Base-by-base conservation (phyloP, 2,329 filamentous ascomycete species). In the Exophiala viscosa region DNA sequence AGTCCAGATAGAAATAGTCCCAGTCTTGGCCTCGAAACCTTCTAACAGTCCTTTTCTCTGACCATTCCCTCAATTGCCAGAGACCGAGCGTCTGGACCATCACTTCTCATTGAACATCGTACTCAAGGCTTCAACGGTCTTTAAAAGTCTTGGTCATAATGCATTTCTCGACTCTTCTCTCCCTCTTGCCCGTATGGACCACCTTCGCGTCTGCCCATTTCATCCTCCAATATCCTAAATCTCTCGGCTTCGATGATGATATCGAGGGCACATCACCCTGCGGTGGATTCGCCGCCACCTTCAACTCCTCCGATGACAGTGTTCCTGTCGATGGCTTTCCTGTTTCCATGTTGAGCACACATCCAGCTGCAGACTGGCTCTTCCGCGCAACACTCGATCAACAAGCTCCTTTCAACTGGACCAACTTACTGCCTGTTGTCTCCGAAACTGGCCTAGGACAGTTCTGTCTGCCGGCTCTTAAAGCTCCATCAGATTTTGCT, bases 371-470 rank as follows among this genome's bases (percentile, higher is more conserved):
- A 10, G 47, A 60, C 47, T 60, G 56, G 52, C 55, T 60, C 18
- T 60, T 59, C 53, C 69, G 74, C 33, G 70, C 81, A 65, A 75
- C 76, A 52, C 79, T 83, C 62, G 69, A 73, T 10, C 72, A 75
- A 56, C 72, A 76, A 28, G 76, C 76, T 41, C 82, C 81, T 68
- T 90, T 85, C 77, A 89, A 86, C 75, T 77, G 85, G 68, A 80
- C 83, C 32, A 59, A 60, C 15, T 75, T 90, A 23, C 79, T 82
- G 1, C 81, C 80, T 2, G 70, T 80, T 74, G 70, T 81, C 73
- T 69, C 83, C 75, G 73, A 80, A 68, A 64, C 83, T 71, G 68
- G 86, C 64, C 69, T 79, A 14, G 84, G 86, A 42, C 75, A 77
- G 42, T 83, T 90, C 64, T 91, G 87, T 69, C 62, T 90, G 10